phyloP scores from a whole-genome alignment of 805 yeast species.

The Cephaloascus albidus region DNA sequence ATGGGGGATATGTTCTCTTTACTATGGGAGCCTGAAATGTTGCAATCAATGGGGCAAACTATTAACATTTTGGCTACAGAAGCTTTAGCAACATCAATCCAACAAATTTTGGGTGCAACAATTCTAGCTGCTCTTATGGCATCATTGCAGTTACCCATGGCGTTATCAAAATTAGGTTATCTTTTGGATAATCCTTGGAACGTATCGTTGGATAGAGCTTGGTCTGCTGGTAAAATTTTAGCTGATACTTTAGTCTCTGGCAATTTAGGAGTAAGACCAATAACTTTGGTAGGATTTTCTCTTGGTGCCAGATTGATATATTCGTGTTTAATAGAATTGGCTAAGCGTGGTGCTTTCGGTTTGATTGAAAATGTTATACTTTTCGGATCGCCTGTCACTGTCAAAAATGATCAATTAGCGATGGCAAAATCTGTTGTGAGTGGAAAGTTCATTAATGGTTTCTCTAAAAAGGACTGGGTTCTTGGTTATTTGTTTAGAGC shows the following conservation, averaged over 20 bases:
- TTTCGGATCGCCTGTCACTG: constrained; percentile 84
- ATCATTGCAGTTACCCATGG: constrained; percentile 88
- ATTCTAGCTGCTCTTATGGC: constrained; percentile 84
- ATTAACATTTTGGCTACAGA: constrained; percentile 90
- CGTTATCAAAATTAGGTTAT: constrained; percentile 79
- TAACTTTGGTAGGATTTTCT: constrained; percentile 88
- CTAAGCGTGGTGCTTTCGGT: constrained; percentile 80
- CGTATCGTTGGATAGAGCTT: constrained; percentile 92
- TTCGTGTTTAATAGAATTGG: constrained; percentile 81
- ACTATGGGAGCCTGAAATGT: constrained; percentile 97
- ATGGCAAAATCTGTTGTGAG: constrained; percentile 79
- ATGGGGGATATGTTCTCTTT: constrained; percentile 94
- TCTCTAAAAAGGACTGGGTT: constrained; percentile 90
- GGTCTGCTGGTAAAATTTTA: constrained; percentile 86
- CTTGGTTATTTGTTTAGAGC: constrained; percentile 92
- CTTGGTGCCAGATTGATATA: constrained; percentile 87
- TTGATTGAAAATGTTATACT: constrained; percentile 79
- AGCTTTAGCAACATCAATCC: constrained; percentile 85
- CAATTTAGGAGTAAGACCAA: constrained; percentile 86
- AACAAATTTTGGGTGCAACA: constrained; percentile 90
- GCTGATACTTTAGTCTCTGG: constrained; percentile 87
- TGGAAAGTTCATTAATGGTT: constrained; percentile 86
- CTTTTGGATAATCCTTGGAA: constrained; percentile 96
- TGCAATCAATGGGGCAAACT: constrained; percentile 93
- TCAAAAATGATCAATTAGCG: constrained; percentile 66